Base-by-base conservation (phyloP, 306 rosid species). In the Pyrus communis region DNA sequence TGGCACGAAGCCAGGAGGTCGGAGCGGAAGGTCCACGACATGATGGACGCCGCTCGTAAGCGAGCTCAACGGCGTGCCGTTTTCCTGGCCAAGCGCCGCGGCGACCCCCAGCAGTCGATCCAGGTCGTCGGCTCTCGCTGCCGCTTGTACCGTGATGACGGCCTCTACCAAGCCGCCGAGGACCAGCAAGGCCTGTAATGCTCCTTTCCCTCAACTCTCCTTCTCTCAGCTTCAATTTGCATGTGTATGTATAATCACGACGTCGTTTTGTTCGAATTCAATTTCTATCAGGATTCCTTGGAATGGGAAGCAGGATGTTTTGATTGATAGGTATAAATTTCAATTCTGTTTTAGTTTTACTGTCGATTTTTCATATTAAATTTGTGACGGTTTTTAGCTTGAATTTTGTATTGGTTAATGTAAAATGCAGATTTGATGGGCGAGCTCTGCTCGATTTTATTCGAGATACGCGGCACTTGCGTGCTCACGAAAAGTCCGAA, bases 1-100 rank as follows among this genome's bases (percentile, higher is more conserved):
- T 95, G 99, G 99, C 99, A 95, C 87, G 99, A 95, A 70, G 99
- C 97, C 11, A 75, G 97, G 82, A 79, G 93, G 79, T 95, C 99
- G 84, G 99, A 95, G 97, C 86, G 85, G 93, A 95, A 92, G 85
- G 98, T 95, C 62, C 97, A 95, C 75, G 98, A 92, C 84, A 85
- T 95, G 97, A 95, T 95, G 98, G 98, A 95, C 92, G 96, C 96
- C 0, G 98, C 98, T 79, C 95, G 98, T 14, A 92, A 92, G 78
- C 89, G 98, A 83, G 98, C 98, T 27, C 98, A 95, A 66, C 74
- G 98, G 35, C 91, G 98, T 35, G 98, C 98, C 57, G 86, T 95
- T 33, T 95, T 89, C 77, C 87, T 95, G 11, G 97, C 99, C 52
- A 95, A 89, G 76, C 86, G 99, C 57, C 97, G 99, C 23, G 99